Evolutionary conservation across 192 early-diverging fungal genomes (phyloP).

Genomic region (Coemansia umbellata): DNA sequence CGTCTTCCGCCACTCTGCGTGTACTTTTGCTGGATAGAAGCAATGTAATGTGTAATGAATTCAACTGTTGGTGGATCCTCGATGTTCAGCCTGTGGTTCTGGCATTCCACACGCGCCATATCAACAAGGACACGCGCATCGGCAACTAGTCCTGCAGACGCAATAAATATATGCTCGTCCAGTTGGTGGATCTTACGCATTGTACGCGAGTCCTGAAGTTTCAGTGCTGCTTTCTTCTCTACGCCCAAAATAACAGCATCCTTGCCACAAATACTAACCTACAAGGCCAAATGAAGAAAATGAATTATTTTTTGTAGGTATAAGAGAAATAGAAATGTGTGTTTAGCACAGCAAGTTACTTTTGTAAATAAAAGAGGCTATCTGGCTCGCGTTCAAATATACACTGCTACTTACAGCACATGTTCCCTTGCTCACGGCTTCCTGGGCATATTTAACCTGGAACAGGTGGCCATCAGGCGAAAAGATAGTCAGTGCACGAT

Average conservation of each 20-base stretch:
- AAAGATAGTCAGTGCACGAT: slow-evolving; percentile 92
- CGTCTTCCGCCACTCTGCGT: slow-evolving; percentile 98
- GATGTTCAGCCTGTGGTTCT: slow-evolving; percentile 94
- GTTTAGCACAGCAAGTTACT: too few relatives aligned
- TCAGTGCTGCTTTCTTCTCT: slow-evolving; percentile 92
- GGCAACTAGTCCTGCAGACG: slow-evolving; percentile 94
- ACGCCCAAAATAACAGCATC: slow-evolving; percentile 90
- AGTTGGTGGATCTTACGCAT: slow-evolving; percentile 95
- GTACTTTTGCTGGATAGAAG: slow-evolving; percentile 97
- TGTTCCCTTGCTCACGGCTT: slow-evolving; percentile 95
- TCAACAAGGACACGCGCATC: slow-evolving; percentile 96
- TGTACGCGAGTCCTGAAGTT: slow-evolving; percentile 96
- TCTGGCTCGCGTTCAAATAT: too few relatives aligned
- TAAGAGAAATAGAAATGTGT: background rate
- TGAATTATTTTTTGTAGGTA: background rate
- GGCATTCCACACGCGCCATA: slow-evolving; percentile 96
- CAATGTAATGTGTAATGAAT: slow-evolving; percentile 97
- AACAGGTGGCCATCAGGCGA: slow-evolving; percentile 98
- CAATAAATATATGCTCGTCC: slow-evolving; percentile 95
- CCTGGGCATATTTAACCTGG: slow-evolving; percentile 99
- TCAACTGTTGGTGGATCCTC: slow-evolving; percentile 97
- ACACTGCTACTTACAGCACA: slow-evolving; percentile 82
- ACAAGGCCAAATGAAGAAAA: too few relatives aligned
- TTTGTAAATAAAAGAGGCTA: too few relatives aligned
- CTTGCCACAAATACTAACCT: slow-evolving; percentile 95